Percentiles rank a stretch among this genome's conserved stretches.
These are phyloP conservation scores for Apiospora pterosperma DNA, from an alignment of 2,329 filamentous ascomycete species.

Conservation along the genomic window DNA sequence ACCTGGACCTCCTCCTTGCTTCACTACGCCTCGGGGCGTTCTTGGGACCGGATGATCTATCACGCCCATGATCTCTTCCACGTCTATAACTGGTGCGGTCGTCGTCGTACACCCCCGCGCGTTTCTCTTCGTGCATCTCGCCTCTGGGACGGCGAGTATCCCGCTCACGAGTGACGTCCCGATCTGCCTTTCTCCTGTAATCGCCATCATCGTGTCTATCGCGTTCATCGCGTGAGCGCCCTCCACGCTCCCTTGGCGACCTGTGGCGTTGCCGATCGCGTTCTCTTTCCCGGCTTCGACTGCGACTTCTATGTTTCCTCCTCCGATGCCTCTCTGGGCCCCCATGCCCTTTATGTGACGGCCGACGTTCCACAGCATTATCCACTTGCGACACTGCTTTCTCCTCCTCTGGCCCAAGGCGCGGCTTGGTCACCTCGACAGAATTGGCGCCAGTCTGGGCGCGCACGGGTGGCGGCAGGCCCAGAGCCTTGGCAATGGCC, in stretches of 20 bases:
- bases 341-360: conserved; percentile 19
- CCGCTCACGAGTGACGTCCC: conserved; percentile 6
- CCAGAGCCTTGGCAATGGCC: conserved; percentile 78
- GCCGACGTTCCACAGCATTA: conserved; percentile 11
- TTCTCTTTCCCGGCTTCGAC: conserved; percentile 1
- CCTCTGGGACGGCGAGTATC: conserved; percentile 24
- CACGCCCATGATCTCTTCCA: conserved; percentile 15
- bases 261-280: conserved; percentile 18
- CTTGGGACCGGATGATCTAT: conserved; percentile 17
- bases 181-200: not conserved
- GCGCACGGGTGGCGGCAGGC: conserved; percentile 66
- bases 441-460: conserved; percentile 64
- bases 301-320: conserved; percentile 21
- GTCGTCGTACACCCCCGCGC: conserved; percentile 27
- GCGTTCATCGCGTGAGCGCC: not conserved
- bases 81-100: conserved; percentile 14
- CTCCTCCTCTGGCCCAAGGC: conserved; percentile 26
- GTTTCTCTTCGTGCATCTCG: conserved; percentile 41
- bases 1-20: conserved; percentile 15
- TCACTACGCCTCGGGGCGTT: conserved; percentile 14
- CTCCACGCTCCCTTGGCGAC: conserved; percentile 21
- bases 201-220: not conserved
- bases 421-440: conserved; percentile 49
- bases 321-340: conserved; percentile 30
- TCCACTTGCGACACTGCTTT: conserved; percentile 15